Percentiles rank a stretch among this genome's conserved stretches.
phyloP scores from a whole-genome alignment of 108 stramenopile species.

The Discostella pseudostelligera region DNA sequence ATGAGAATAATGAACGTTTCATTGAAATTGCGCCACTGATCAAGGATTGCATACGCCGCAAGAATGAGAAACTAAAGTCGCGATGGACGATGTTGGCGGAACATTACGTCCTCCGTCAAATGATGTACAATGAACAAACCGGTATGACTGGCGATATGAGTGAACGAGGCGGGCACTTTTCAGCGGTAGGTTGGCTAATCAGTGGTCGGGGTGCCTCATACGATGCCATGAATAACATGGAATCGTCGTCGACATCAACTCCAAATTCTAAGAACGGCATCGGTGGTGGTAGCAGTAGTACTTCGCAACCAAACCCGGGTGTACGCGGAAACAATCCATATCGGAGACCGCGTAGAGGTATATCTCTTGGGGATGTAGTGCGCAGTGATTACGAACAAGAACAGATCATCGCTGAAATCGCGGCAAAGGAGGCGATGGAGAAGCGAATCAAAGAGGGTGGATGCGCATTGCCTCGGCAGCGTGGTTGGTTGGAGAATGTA shows the following conservation, averaged over 20 bases:
- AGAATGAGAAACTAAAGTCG: slow-evolving; percentile 52
- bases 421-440: slow-evolving; percentile 86
- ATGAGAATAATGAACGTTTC: slow-evolving; percentile 51
- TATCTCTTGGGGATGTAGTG: slow-evolving; percentile 58
- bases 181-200: slow-evolving; percentile 30
- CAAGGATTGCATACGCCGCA: slow-evolving; percentile 64
- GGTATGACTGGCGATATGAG: slow-evolving; percentile 36
- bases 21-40: slow-evolving; percentile 53
- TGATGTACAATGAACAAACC: slow-evolving; percentile 49
- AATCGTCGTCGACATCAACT: not conserved
- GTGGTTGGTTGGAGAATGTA: slow-evolving; percentile 61
- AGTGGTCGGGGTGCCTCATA: slow-evolving; percentile 13
- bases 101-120: slow-evolving; percentile 69
- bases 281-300: slow-evolving; percentile 7
- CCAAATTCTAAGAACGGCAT: not conserved
- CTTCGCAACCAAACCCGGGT: not conserved
- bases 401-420: slow-evolving; percentile 85
- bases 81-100: slow-evolving; percentile 67
- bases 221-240: slow-evolving; percentile 27
- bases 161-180: slow-evolving; percentile 49
- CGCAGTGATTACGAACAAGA: slow-evolving; percentile 88
- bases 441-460: slow-evolving; percentile 80
- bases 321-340: slow-evolving; percentile 71
- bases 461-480: slow-evolving; percentile 68
- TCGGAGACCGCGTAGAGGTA: slow-evolving; percentile 65